phyloP scores from a whole-genome alignment of 2,329 filamentous ascomycete species.

The Periconia sp. region DNA sequence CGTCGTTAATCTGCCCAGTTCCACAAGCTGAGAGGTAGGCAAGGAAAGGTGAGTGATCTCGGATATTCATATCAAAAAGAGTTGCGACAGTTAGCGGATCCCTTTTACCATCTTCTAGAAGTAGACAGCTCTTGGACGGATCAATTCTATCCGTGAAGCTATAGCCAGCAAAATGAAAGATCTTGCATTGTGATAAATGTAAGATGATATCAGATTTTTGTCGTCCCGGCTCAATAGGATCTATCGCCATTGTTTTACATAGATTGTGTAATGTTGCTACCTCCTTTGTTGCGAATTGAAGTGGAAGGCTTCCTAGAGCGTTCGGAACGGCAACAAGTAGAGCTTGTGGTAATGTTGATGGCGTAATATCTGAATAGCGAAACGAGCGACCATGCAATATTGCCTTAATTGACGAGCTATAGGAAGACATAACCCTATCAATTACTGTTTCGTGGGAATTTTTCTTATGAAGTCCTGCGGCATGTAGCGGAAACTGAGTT shows the following conservation, averaged over 20 bases:
- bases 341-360: slow-evolving; percentile 13
- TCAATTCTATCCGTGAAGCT: slow-evolving; percentile 31
- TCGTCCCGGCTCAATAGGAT: slow-evolving; percentile 4
- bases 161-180: slow-evolving; percentile 55
- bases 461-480: slow-evolving; percentile 32
- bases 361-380: neutral
- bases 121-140: slow-evolving; percentile 39
- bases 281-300: slow-evolving; percentile 24
- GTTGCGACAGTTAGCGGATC: slow-evolving; percentile 26
- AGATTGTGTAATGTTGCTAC: slow-evolving; percentile 5
- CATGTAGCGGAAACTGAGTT: slow-evolving; percentile 10
- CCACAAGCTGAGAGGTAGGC: slow-evolving; percentile 16
- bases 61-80: slow-evolving; percentile 4
- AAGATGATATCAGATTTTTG: slow-evolving; percentile 27
- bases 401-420: slow-evolving; percentile 43
- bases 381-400: slow-evolving; percentile 31
- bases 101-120: slow-evolving; percentile 32
- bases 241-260: no score
- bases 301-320: slow-evolving; percentile 20
- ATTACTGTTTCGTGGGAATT: slow-evolving; percentile 31
- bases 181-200: slow-evolving; percentile 29
- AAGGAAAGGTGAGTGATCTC: slow-evolving; percentile 5
- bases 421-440: slow-evolving; percentile 49
- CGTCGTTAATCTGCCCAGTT: slow-evolving; percentile 23
- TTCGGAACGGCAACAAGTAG: slow-evolving; percentile 40